These are phyloP conservation scores for Acanthamoeba triangularis DNA, from an alignment of 208 protist genomes.

Conservation along the genomic window DNA sequence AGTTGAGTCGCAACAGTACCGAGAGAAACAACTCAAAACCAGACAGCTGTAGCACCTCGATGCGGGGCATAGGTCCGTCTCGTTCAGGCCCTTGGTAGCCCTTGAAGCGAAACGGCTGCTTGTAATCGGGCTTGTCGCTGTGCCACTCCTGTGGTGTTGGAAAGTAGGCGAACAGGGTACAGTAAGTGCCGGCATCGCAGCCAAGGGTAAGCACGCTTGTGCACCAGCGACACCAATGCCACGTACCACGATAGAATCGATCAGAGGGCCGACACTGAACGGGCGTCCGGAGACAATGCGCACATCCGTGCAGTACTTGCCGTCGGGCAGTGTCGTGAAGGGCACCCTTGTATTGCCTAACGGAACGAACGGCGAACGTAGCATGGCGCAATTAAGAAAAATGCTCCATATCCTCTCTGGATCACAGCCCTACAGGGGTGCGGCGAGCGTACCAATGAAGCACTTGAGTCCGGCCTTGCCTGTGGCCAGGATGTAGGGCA, in stretches of 20 bases:
- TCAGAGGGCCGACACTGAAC: neutral
- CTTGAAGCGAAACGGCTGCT: neutral
- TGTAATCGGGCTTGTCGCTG: neutral
- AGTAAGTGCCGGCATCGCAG: no score
- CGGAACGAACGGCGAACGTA: no score
- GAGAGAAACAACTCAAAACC: neutral
- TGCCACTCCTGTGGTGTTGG: conserved; percentile 39
- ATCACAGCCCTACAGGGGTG: no score
- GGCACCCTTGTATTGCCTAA: neutral
- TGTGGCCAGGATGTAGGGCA: neutral
- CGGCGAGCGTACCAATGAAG: no score
- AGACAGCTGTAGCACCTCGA: neutral
- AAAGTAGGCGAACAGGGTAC: no score
- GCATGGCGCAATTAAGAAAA: no score
- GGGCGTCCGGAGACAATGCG: neutral
- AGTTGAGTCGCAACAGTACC: neutral
- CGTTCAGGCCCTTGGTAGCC: neutral
- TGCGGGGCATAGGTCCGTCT: neutral
- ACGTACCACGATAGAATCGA: neutral
- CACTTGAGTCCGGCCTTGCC: neutral
- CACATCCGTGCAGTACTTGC: neutral
- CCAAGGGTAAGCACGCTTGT: no score
- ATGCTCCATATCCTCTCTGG: no score
- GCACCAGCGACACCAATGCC: no score
- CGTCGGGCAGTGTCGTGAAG: neutral